Conservation (phyloP, 2,329 filamentous ascomycete species). For the Aspergillus fumigatiaffinis region DNA sequence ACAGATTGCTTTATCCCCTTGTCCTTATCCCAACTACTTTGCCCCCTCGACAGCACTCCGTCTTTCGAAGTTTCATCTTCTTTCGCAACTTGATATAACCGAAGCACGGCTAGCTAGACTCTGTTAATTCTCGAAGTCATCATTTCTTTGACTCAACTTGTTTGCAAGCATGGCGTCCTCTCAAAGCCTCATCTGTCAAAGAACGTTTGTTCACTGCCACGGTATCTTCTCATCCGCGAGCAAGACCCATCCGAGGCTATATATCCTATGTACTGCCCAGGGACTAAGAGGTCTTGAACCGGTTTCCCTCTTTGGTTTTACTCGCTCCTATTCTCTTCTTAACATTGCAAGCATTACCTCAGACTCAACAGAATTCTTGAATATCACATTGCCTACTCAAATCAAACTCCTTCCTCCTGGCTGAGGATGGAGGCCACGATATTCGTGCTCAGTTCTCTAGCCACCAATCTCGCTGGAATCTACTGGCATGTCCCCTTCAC, state of each 20-base stretch:
- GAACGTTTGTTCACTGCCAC: neutral
- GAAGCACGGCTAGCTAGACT: neutral
- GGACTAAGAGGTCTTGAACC: neutral
- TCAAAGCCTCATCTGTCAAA: neutral
- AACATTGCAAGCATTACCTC: neutral
- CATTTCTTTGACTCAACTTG: neutral
- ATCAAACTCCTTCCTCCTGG: neutral
- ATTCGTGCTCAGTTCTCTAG: conserved; percentile 6
- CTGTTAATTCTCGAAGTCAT: neutral
- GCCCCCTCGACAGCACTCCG: neutral
- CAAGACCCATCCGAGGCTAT: neutral
- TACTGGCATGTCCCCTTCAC: conserved; percentile 19
- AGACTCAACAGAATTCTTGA: neutral
- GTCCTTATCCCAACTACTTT: neutral
- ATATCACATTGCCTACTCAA: neutral
- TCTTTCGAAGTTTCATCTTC: neutral
- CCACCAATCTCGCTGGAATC: conserved; percentile 17
- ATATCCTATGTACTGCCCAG: neutral
- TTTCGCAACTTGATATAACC: neutral
- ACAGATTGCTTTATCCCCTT: neutral
- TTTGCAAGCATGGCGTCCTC: neutral
- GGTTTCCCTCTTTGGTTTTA: neutral
- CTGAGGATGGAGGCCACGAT: conserved; percentile 12
- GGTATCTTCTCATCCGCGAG: neutral
- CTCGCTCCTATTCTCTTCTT: neutral